These are phyloP conservation scores for Colletotrichum sidae DNA, from an alignment of 2,329 filamentous ascomycete genomes.

Conservation along the genomic window DNA sequence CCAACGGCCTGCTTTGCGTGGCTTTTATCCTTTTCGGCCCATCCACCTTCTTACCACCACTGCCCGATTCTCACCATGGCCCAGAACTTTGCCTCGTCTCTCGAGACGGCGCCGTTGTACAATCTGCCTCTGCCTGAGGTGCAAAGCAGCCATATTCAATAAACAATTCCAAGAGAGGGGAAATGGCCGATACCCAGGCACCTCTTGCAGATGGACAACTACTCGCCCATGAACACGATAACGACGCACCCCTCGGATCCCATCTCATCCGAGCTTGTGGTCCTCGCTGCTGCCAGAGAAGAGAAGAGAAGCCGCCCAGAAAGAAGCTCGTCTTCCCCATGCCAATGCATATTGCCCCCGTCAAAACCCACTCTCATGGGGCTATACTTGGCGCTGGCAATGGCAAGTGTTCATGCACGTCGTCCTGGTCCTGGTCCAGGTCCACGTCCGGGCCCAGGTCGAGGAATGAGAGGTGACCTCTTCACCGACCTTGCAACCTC, in stretches of 20 bases:
- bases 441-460: constrained; percentile 9
- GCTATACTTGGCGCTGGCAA: constrained; percentile 32
- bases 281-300: background rate
- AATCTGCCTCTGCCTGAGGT: background rate
- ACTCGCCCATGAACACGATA: constrained; percentile 13
- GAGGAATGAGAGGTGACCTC: constrained; percentile 26
- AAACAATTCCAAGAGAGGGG: constrained; percentile 15
- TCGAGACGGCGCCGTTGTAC: background rate
- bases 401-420: constrained; percentile 39
- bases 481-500: constrained; percentile 39
- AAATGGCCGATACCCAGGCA: constrained; percentile 12
- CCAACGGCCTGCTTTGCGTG: constrained; percentile 31
- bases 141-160: background rate
- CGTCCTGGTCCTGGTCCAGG: constrained; percentile 12
- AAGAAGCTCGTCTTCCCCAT: constrained; percentile 21
- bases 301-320: background rate
- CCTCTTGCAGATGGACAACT: constrained; percentile 11
- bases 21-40: constrained; percentile 24
- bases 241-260: constrained; percentile 24
- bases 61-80: background rate
- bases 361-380: constrained; percentile 26
- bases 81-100: constrained; percentile 37
- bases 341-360: constrained; percentile 32
- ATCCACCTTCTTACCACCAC: constrained; percentile 18
- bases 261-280: constrained; percentile 23